Percentiles rank a stretch among this genome's conserved stretches.
These are phyloP conservation scores for Candida loeiensis DNA, from an alignment of 805 yeast species.

Conservation along the genomic window DNA sequence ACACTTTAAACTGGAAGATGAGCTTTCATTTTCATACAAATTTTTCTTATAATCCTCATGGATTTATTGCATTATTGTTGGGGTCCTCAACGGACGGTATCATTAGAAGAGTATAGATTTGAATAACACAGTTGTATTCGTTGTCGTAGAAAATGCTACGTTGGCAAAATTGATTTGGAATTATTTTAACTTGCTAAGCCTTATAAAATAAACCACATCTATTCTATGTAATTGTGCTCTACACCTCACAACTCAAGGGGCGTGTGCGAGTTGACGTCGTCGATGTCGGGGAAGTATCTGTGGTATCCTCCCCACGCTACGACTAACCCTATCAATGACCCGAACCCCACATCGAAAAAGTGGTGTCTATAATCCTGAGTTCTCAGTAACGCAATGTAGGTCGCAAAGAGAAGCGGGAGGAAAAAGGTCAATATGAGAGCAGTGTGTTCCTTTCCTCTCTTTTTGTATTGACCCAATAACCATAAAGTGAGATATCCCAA, in stretches of 20 bases:
- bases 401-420: slow-evolving; percentile 21
- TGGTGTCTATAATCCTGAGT: slow-evolving; percentile 30
- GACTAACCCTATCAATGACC: slow-evolving; percentile 28
- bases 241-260: slow-evolving; percentile 13
- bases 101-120: slow-evolving; percentile 11
- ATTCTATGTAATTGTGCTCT: too few species aligned
- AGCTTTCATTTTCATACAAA: not conserved
- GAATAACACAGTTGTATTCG: not conserved
- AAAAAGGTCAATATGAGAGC: slow-evolving; percentile 12
- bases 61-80: slow-evolving; percentile 41
- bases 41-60: slow-evolving; percentile 21
- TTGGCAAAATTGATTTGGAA: too few species aligned
- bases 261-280: slow-evolving; percentile 6
- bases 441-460: slow-evolving; percentile 7
- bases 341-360: slow-evolving; percentile 32
- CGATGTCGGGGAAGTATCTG: slow-evolving; percentile 24
- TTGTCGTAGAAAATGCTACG: too few species aligned
- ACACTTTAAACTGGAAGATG: slow-evolving; percentile 8
- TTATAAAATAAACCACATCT: not conserved
- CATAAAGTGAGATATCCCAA: slow-evolving; percentile 46
- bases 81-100: slow-evolving; percentile 51
- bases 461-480: slow-evolving; percentile 41
- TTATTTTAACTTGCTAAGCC: too few species aligned
- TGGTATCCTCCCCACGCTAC: slow-evolving; percentile 26
- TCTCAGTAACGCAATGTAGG: slow-evolving; percentile 24